These are phyloP conservation scores for Geosmithia putterillii DNA, from an alignment of 2,329 filamentous ascomycete genomes.

Conservation along the genomic window DNA sequence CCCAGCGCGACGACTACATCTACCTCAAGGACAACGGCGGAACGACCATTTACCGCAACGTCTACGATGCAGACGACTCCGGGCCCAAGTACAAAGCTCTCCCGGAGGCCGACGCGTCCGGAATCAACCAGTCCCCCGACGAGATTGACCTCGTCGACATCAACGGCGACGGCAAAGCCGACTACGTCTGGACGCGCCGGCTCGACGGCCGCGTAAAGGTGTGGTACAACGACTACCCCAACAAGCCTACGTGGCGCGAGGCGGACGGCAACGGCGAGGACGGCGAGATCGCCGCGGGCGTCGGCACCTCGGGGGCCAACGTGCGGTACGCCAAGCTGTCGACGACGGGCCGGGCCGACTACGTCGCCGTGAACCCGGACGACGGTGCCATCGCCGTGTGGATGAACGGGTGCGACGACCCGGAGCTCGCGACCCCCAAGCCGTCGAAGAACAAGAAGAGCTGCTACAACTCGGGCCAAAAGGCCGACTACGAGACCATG, in stretches of 20 bases:
- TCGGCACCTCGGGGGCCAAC: constrained; percentile 8
- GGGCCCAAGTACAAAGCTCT: not conserved
- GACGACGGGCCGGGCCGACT: constrained; percentile 2
- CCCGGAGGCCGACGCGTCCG: constrained; percentile 5
- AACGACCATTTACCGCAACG: constrained; percentile 6
- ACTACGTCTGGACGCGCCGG: constrained; percentile 8
- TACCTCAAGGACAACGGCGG: constrained; percentile 4
- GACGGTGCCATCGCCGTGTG: constrained; percentile 3
- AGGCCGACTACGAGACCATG: constrained; percentile 2
- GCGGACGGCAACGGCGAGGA: no score
- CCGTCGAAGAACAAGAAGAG: constrained; percentile 3
- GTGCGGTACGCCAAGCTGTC: constrained; percentile 4
- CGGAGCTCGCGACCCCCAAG: constrained; percentile 1
- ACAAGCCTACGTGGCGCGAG: constrained; percentile 6
- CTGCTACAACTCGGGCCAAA: constrained; percentile 6
- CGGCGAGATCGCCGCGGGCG: constrained; percentile 5
- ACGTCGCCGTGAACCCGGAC: constrained; percentile 4
- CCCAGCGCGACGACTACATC: constrained; percentile 7
- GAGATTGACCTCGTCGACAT: constrained; percentile 10
- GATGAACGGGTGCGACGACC: constrained; percentile 4
- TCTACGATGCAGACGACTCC: constrained; percentile 1
- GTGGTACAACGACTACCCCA: constrained; percentile 8
- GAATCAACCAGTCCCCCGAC: constrained; percentile 6
- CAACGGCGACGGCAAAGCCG: constrained; percentile 8
- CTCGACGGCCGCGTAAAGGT: constrained; percentile 5